Conservation (phyloP, 306 rosid species). For the Aeschynomene evenia region DNA sequence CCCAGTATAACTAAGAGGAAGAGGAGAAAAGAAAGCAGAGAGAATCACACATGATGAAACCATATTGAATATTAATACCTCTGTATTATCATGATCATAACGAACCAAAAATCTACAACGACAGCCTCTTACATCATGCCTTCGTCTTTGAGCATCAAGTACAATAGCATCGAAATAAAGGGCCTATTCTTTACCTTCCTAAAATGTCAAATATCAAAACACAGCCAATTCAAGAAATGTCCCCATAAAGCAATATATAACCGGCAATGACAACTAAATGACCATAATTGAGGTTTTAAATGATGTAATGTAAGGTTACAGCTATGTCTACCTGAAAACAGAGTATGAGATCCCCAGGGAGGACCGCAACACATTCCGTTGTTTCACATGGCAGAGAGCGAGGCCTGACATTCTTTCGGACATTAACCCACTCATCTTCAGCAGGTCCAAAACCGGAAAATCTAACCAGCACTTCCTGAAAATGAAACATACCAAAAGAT, state of each 20-base stretch:
- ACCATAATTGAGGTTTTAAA: conserved; percentile 17
- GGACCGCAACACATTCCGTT: conserved; percentile 93
- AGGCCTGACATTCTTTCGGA: conserved; percentile 78
- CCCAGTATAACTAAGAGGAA: background rate
- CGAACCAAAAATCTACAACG: conserved; percentile 98
- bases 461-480: conserved; percentile 83
- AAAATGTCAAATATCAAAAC: conserved; percentile 33
- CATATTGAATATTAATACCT: conserved; percentile 54
- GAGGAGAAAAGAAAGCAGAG: background rate
- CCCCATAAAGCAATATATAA: background rate
- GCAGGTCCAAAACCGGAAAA: conserved; percentile 96
- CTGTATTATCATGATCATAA: conserved; percentile 91
- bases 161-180: conserved; percentile 97
- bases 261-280: background rate
- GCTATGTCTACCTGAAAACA: conserved; percentile 81
- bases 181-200: conserved; percentile 99
- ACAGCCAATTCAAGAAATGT: background rate
- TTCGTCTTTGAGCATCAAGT: conserved; percentile 94
- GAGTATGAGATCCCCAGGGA: conserved; percentile 94
- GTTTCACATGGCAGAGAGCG: conserved; percentile 98
- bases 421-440: conserved; percentile 96
- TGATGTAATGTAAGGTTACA: conserved; percentile 9
- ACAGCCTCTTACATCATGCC: conserved; percentile 98
- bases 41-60: conserved; percentile 11
- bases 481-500: conserved; percentile 27